A percentile compares a stretch with the other conserved stretches of the same genome.
phyloP scores from a whole-genome alignment of 768 basidiomycete species.

The Boletus reticulatus region DNA sequence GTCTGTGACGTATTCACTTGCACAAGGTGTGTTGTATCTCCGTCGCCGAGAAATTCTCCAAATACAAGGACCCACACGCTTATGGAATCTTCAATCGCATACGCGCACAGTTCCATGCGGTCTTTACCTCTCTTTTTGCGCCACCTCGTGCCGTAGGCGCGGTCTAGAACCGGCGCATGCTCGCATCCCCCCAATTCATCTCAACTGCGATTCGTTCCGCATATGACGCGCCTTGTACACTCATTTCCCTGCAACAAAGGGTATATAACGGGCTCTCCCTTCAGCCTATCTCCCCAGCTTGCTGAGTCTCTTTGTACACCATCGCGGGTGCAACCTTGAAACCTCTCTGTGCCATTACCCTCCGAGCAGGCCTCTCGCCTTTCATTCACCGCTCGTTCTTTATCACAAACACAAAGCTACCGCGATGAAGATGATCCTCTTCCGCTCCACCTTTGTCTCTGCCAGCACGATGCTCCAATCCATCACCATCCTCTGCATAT shows the following conservation, averaged over 20 bases:
- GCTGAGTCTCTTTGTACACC: background rate
- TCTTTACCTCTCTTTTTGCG: background rate
- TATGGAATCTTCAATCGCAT: background rate
- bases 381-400: background rate
- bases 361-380: slow-evolving; percentile 15
- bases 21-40: slow-evolving; percentile 4
- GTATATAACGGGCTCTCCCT: slow-evolving; percentile 7
- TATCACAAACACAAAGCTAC: background rate
- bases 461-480: slow-evolving; percentile 3
- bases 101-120: background rate
- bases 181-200: background rate
- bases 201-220: background rate
- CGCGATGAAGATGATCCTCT: slow-evolving; percentile 21
- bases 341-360: too few relatives aligned
- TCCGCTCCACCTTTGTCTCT: slow-evolving; percentile 19
- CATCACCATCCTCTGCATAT: slow-evolving; percentile 6
- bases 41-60: background rate
- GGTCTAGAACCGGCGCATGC: background rate
- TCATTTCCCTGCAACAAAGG: background rate
- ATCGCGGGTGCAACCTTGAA: too few relatives aligned
- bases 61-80: slow-evolving; percentile 13
- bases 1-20: slow-evolving; percentile 2
- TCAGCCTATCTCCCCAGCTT: background rate
- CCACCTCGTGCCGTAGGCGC: background rate
- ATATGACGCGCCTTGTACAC: slow-evolving; percentile 20